Evolutionary conservation across 1,284 basidiomycete species (phyloP), one percentile per base, ranked within the genome.

Genomic region (Gastroboletus turbinatus): DNA sequence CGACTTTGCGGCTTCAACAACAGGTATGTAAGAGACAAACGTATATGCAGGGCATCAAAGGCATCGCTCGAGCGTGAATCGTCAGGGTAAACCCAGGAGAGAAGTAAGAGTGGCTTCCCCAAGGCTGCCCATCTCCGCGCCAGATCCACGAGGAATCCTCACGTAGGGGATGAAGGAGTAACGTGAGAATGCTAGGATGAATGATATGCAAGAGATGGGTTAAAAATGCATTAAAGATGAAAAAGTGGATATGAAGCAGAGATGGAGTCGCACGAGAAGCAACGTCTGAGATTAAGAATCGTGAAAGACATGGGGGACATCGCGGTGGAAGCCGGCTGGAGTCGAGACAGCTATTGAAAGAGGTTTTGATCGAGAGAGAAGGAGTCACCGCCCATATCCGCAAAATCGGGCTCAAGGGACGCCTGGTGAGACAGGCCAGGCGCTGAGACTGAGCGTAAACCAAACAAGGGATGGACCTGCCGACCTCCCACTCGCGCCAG

Each of bases 321-420:
- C 52, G 50, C 40, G 43, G 33, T 45, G 25, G 43, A 30, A 49
- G 39, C 17, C 6, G 21, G 44, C 30, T 36, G 14, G 45, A 40
- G 45, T 21, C 21, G 13, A 46, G 50, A 19, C 42, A 23, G 46
- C 73, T 69, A 82, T 62, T 79, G 78, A 64, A 78, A 76, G 58
- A 83, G 73, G 27, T 73, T 73, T 63, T 73, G 71, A 57, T 73
- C 64, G 40, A 77, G 75, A 16, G 76, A 71, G 40, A 75, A 77
- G 35, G 79, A 78, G 35, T 79, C 80, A 53, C 78, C 75, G 49
- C 76, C 73, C 63, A 82, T 78, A 63, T 82, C 78, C 51, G 79
- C 78, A 59, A 80, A 82, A 55, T 74, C 73, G 50, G 62, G 60
- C 23, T 56, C 52, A n/a, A 50, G 43, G 48, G 49, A 50, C 32